Conservation (phyloP, 2,329 filamentous ascomycete species). For the Colletotrichum cordylinicola region DNA sequence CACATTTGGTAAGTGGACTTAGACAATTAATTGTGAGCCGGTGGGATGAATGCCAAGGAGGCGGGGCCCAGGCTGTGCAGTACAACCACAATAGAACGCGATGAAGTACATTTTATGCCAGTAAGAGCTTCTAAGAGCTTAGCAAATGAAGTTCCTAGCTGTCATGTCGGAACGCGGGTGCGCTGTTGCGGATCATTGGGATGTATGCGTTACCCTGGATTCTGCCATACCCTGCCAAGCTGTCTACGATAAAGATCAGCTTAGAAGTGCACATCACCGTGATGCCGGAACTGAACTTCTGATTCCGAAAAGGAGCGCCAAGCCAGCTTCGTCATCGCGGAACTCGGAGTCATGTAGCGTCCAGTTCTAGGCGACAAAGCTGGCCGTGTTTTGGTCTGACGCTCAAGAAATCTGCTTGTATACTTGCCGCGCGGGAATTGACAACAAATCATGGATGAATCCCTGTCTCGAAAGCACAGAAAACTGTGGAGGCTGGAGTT, state of each 20-base stretch:
- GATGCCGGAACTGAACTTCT: not conserved
- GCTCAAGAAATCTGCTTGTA: not conserved
- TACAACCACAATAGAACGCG: not conserved
- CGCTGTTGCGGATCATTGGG: not conserved
- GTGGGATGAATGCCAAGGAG: not conserved
- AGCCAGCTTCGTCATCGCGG: not conserved
- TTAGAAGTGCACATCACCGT: not conserved
- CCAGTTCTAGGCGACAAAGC: not conserved
- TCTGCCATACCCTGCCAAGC: not conserved
- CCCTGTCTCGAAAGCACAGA: not conserved
- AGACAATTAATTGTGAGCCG: accelerated
- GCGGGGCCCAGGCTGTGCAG: not conserved
- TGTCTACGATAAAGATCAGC: not conserved
- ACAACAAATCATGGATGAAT: not conserved
- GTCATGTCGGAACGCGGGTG: not conserved
- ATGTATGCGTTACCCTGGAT: not conserved
- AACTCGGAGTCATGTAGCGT: not conserved
- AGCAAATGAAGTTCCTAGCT: not conserved
- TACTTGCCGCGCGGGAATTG: not conserved
- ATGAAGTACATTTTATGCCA: not conserved
- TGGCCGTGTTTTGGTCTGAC: not conserved
- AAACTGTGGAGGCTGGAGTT: not conserved
- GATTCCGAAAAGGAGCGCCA: not conserved
- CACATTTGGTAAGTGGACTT: not conserved
- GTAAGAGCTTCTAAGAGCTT: accelerated